These are phyloP conservation scores for Cornus controversa DNA, from an alignment of 148 eudicot species.

Conservation along the genomic window DNA sequence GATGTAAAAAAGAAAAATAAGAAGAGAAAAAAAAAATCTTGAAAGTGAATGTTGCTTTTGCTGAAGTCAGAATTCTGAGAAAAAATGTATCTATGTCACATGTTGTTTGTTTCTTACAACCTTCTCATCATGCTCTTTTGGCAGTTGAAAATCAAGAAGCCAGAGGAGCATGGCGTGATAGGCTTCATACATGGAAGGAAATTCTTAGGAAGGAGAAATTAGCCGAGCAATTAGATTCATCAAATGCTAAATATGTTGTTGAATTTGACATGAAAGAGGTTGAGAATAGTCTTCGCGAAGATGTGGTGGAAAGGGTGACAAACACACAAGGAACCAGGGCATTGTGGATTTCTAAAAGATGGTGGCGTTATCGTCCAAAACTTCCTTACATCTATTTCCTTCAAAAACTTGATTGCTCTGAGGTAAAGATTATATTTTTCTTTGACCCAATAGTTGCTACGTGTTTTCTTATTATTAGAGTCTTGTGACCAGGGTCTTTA, in stretches of 20 bases:
- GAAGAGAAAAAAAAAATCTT: background rate
- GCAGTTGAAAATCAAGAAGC: slow-evolving; percentile 47
- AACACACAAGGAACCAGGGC: slow-evolving; percentile 63
- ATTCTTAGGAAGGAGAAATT: slow-evolving; percentile 76
- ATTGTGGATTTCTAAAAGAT: slow-evolving; percentile 91
- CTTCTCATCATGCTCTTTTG: slow-evolving; percentile 14
- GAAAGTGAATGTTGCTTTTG: background rate
- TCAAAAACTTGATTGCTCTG: slow-evolving; percentile 81
- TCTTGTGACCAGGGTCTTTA: too few relatives aligned
- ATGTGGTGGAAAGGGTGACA: slow-evolving; percentile 64
- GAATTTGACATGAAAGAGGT: slow-evolving; percentile 98
- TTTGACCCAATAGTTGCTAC: background rate
- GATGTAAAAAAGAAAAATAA: background rate
- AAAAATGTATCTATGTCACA: background rate
- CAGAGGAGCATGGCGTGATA: slow-evolving; percentile 80
- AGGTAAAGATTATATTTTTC: slow-evolving; percentile 43
- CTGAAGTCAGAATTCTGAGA: background rate
- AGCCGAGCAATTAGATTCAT: slow-evolving; percentile 60
- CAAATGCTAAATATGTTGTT: slow-evolving; percentile 64
- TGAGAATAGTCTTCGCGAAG: slow-evolving; percentile 83
- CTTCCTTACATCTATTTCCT: slow-evolving; percentile 94
- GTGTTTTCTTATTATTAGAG: too few relatives aligned
- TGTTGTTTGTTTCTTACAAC: slow-evolving; percentile 4
- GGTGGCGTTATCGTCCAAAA: slow-evolving; percentile 99
- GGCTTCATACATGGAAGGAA: slow-evolving; percentile 73